phyloP scores from a whole-genome alignment of 176 grass and related monocot species.

The Triticum turgidum region DNA sequence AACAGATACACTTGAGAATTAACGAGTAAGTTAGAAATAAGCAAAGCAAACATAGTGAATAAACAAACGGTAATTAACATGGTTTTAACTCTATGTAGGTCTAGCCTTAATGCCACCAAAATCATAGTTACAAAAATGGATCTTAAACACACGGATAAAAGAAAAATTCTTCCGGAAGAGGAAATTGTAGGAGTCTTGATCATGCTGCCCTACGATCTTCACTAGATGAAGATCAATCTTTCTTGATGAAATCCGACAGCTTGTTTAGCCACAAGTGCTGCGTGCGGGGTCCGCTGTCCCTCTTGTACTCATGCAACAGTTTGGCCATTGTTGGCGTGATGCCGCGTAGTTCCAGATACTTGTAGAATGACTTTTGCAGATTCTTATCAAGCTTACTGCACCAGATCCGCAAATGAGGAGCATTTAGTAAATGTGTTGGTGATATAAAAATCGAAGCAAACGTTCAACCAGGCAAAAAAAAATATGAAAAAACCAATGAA shows the following conservation, averaged over 20 bases:
- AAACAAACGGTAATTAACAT: not conserved
- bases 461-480: not conserved
- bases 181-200: too few species aligned
- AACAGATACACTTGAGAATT: too few species aligned
- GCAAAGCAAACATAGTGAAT: not conserved
- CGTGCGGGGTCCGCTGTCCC: constrained; percentile 69
- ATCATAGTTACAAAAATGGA: not conserved
- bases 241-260: constrained; percentile 61
- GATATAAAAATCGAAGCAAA: not conserved
- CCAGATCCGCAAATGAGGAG: not conserved
- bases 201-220: not conserved
- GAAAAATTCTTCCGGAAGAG: not conserved
- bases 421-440: not conserved
- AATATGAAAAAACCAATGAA: not conserved
- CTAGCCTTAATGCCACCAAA: not conserved
- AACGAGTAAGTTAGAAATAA: not conserved
- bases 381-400: constrained; percentile 83
- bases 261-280: constrained; percentile 71
- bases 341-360: constrained; percentile 77
- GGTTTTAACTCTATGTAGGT: not conserved
- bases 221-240: not conserved
- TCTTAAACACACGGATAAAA: not conserved
- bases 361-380: constrained; percentile 79
- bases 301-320: constrained; percentile 79
- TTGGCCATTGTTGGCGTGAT: constrained; percentile 66